Base-by-base conservation (phyloP, 305 asterid genomes). In the Plantago coronopus region DNA sequence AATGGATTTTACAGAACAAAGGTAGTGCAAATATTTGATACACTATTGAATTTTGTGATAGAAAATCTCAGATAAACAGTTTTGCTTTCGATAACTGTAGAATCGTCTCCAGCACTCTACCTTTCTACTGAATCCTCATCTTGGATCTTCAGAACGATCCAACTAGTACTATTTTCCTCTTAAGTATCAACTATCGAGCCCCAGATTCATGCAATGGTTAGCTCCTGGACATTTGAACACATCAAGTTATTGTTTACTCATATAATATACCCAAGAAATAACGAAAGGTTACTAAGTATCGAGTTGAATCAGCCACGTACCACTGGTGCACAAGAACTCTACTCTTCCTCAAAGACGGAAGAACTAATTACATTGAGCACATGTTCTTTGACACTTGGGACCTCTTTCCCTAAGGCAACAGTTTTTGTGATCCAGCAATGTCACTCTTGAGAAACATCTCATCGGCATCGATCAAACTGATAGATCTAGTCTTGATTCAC, bases 281-380 rank as follows among this genome's bases (percentile, higher is more conserved):
- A 25, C 10, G 1, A 59, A 42, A 53, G 47, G 17, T 38, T 48
- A 49, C 34, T 19, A 22, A 66, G 3, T 44, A 46, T 49, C 48
- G 3, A 38, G 12, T 44, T 25, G 15, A 3, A 48, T 76, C 79
- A 81, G 84, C n/a, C n/a, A n/a, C n/a, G n/a, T 75, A 73, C 86
- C 86, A 84, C 55, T 84, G 91, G 57, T 84, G 88, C 58, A 77
- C 86, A 46, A 84, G 65, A 62, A 84, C 82, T 31, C 86, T 85
- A 17, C 51, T 73, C 61, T 68, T 71, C 60, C 88, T 68, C 12
- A 84, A 87, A 62, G 85, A 77, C 2, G 67, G 45, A 40, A 77
- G 72, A 84, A 58, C 3, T 79, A 71, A 73, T 81, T 72, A 66
- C 86, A 81, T 17, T 77, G 77, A 54, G 23, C 66, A 68, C 79